Percentiles rank a stretch among this genome's conserved stretches.
Conservation (phyloP, 192 early-diverging fungal genomes). For the Diversispora epigaea region DNA sequence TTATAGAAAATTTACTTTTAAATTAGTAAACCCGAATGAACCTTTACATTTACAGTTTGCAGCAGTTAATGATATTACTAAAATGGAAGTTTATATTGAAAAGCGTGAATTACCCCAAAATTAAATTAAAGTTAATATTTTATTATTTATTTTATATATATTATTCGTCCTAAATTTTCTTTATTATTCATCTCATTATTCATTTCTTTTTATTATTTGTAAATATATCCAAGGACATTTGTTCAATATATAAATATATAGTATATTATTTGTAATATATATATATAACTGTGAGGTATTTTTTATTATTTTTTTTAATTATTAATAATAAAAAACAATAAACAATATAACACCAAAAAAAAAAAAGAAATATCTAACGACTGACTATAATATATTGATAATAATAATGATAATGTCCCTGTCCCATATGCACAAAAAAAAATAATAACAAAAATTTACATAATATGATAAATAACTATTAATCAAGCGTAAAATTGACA, state of each 20-base stretch:
- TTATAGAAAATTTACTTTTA: conserved; percentile 26
- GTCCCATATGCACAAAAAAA: background rate
- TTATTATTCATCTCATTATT: too few relatives aligned
- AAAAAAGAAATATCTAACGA: too few relatives aligned
- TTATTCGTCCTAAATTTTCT: background rate
- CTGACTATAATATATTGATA: too few relatives aligned
- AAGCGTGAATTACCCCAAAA: background rate
- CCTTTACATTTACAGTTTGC: conserved; percentile 7
- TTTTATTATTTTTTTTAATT: too few relatives aligned
- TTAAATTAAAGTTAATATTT: background rate
- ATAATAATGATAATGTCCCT: background rate
- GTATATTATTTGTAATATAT: too few relatives aligned
- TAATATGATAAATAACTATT: background rate
- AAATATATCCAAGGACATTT: too few relatives aligned
- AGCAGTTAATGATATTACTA: conserved; percentile 24
- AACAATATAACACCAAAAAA: too few relatives aligned
- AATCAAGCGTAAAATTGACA: conserved; percentile 8
- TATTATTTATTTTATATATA: background rate
- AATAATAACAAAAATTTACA: background rate
- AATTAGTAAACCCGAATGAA: conserved; percentile 24
- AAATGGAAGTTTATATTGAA: conserved; percentile 23
- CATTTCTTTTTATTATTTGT: too few relatives aligned
- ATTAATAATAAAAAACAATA: too few relatives aligned
- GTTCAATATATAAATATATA: too few relatives aligned
- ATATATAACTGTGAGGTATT: too few relatives aligned